Base-by-base conservation (phyloP, 2,329 filamentous ascomycete genomes). In the Pseudogymnoascus sp. region DNA sequence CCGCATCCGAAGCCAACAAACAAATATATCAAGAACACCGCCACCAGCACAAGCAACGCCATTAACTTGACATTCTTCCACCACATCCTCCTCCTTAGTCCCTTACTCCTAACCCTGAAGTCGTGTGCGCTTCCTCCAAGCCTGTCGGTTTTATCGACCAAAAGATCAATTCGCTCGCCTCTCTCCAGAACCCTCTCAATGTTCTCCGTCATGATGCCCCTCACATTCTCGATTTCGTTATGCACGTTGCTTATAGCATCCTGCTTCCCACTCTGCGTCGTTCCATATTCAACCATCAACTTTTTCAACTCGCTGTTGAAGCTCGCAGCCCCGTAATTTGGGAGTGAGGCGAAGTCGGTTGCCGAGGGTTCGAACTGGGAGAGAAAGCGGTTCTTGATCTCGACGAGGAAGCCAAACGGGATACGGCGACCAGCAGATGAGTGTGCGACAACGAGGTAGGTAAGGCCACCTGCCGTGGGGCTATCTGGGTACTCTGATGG, bases 61-160 rank as follows among this genome's bases (percentile, higher is more conserved):
- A 97, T 96, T 68, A 99, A 77, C 79, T 95, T 95, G 52, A 96
- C 83, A 74, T 99, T 97, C 86, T 97, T 97, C 93, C 93, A 97
- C 94, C 94, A 99, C 94, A 99, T 97, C 76, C 88, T 84, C 72
- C 95, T 83, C 78, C 94, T 90, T 69, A 99, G 75, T 0, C 91
- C 92, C 26, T 92, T 81, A 74, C 90, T 95, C 68, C 93, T 82
- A 16, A 97, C 87, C 61, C 94, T 81, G 73, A 99, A 99, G 73
- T 99, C 94, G 69, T 88, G 82, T 61, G 94, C 92, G 74, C 86
- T 94, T 29, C 90, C 91, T 12, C 93, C 94, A 39, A 99, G 76
- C 45, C 92, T 82, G 73, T 97, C 93, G 59, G 95, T 99, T 85
- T 99, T 97, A 75, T 97, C 92, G 21, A 99, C 92, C 52, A 99